Evolutionary conservation across 169 alveolate species (phyloP).

Genomic region (Plasmodium ovale): DNA sequence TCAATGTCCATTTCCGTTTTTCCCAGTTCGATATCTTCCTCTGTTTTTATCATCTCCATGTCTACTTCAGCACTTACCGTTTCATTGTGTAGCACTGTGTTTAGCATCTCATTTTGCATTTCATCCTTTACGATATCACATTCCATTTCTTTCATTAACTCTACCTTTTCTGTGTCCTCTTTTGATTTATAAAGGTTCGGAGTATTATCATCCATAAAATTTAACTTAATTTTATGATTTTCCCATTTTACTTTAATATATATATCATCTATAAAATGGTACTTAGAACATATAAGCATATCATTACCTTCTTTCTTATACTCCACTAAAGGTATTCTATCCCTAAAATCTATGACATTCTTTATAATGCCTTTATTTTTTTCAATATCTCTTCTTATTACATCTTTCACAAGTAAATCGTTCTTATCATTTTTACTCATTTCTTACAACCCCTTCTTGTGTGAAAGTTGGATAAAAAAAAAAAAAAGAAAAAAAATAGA

Average conservation of each 20-base stretch:
- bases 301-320: conserved; percentile 45
- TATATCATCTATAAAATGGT: conserved; percentile 54
- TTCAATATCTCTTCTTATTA: conserved; percentile 56
- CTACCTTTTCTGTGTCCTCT: not conserved
- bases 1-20: not conserved
- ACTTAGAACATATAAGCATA: conserved; percentile 40
- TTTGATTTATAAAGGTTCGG: not conserved
- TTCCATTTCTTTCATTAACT: not conserved
- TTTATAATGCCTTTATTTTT: conserved; percentile 20
- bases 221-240: conserved; percentile 27
- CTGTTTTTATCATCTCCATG: not conserved
- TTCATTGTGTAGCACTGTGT: not conserved
- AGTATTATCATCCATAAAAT: conserved; percentile 17
- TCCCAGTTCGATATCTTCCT: not conserved
- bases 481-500: not conserved
- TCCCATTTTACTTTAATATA: conserved; percentile 39
- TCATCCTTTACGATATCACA: conserved; percentile 8
- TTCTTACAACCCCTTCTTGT: conserved; percentile 12
- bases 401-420: conserved; percentile 14
- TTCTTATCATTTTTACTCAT: conserved; percentile 37
- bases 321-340: conserved; percentile 53
- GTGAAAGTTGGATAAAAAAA: not conserved
- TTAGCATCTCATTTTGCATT: not conserved
- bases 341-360: conserved; percentile 46
- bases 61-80: not conserved